A percentile compares a stretch with the other conserved stretches of the same genome.
phyloP scores from a whole-genome alignment of 2,329 filamentous ascomycete species.

The Lasiodiplodia theobromae region DNA sequence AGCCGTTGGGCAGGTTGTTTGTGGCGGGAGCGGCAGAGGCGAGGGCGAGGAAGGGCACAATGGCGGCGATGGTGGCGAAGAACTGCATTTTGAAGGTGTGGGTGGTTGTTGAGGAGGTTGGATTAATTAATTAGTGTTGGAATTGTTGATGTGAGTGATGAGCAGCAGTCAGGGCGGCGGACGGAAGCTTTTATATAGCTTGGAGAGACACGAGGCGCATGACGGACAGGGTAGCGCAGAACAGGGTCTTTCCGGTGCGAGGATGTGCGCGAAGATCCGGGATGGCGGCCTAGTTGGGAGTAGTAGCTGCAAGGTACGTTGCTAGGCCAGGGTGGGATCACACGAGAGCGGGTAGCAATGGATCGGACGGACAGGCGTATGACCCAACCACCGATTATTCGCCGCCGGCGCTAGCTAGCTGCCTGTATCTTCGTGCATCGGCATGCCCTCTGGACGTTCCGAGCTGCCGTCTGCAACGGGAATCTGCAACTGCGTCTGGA shows the following conservation, averaged over 20 bases:
- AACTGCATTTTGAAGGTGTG: conserved; percentile 18
- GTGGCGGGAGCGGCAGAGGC: conserved; percentile 17
- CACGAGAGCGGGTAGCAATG: not conserved
- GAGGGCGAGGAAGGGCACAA: conserved; percentile 21
- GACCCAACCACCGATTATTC: conserved; percentile 8
- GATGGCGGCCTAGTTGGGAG: not conserved
- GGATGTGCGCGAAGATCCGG: conserved; percentile 21
- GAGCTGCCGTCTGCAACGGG: not conserved
- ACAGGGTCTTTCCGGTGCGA: not conserved
- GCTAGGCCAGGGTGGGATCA: conserved; percentile 6
- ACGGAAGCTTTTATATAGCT: not conserved
- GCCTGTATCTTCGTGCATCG: not conserved
- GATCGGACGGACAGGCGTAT: conserved; percentile 3
- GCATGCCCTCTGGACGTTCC: not conserved
- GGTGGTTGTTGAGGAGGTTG: not conserved
- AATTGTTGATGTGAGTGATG: conserved; percentile 2
- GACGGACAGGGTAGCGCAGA: not conserved
- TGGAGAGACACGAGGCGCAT: not conserved
- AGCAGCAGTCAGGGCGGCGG: not conserved
- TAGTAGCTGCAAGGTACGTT: conserved; percentile 16
- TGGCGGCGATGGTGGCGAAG: conserved; percentile 19
- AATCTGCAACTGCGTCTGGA: not conserved
- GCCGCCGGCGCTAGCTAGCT: not conserved
- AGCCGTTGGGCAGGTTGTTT: conserved; percentile 13
- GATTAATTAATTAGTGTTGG: conserved; percentile 16